phyloP scores from a whole-genome alignment of 2,329 filamentous ascomycete genomes.

The Colletotrichum spinosum region DNA sequence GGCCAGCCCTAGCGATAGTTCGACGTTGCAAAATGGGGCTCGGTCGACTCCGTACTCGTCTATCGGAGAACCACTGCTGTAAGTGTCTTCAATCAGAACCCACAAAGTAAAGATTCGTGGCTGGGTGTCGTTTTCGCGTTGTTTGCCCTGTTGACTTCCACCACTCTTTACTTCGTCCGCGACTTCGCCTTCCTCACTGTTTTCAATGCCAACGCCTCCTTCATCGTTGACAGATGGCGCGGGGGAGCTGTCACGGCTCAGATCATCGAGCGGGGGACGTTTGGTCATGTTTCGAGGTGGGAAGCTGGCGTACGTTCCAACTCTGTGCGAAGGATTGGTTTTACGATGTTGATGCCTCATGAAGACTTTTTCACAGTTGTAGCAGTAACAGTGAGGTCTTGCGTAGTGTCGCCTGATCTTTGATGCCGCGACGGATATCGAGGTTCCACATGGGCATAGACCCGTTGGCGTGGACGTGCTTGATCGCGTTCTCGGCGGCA shows the following conservation, averaged over 20 bases:
- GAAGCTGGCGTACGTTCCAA: constrained; percentile 1
- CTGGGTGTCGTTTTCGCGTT: too few species aligned
- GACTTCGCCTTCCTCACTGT: too few species aligned
- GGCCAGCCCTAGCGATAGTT: not conserved
- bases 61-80: not conserved
- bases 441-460: not conserved
- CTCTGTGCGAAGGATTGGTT: not conserved
- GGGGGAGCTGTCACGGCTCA: not conserved
- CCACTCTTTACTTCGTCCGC: too few species aligned
- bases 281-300: not conserved
- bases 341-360: not conserved
- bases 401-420: constrained; percentile 1
- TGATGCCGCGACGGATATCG: not conserved
- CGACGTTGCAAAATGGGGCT: constrained; percentile 7
- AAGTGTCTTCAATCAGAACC: constrained; percentile 2
- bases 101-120: constrained; percentile 5
- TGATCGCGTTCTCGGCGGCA: not conserved
- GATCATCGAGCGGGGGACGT: not conserved
- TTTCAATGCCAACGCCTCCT: too few species aligned
- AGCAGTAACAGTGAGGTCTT: constrained; percentile 9
- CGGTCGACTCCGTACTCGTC: not conserved
- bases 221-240: too few species aligned
- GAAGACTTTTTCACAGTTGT: constrained; percentile 8
- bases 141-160: too few species aligned
- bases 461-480: not conserved